These are phyloP conservation scores for Kwoniella heveanensis DNA, from an alignment of 768 basidiomycete genomes.

Conservation along the genomic window DNA sequence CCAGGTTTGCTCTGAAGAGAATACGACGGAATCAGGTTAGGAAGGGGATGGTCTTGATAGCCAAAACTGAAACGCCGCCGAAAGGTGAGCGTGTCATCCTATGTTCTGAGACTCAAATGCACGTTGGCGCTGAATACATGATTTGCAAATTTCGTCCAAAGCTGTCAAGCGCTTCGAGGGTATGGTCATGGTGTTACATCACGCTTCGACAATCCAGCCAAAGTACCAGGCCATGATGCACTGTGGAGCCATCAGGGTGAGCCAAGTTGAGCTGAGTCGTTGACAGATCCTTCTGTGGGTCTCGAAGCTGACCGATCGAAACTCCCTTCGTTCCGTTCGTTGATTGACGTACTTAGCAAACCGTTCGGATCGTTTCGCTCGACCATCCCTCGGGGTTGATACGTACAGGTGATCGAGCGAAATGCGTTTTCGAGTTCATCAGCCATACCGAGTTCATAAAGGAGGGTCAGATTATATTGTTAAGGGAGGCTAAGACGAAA, in stretches of 20 bases:
- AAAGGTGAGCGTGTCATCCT: conserved; percentile 61
- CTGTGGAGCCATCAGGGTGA: conserved; percentile 64
- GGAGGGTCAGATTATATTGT: conserved; percentile 87
- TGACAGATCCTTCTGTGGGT: conserved; percentile 2
- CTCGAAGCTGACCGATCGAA: too few relatives aligned
- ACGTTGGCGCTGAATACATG: too few relatives aligned
- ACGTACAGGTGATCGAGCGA: conserved; percentile 91
- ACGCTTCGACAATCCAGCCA: conserved; percentile 70
- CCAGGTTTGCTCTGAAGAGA: conserved; percentile 79
- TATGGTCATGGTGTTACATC: conserved; percentile 78
- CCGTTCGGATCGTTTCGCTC: conserved; percentile 77
- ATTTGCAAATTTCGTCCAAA: conserved; percentile 49
- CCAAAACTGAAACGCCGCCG: conserved; percentile 75
- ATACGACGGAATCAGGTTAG: conserved; percentile 76
- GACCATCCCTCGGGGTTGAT: conserved; percentile 86
- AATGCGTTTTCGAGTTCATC: conserved; percentile 92
- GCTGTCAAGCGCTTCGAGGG: conserved; percentile 87
- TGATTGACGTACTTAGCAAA: conserved; percentile 64
- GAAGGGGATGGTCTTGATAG: conserved; percentile 92
- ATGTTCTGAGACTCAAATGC: conserved; percentile 21
- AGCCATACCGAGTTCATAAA: conserved; percentile 89
- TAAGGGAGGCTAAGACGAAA: conserved; percentile 95
- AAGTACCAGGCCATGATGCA: conserved; percentile 96
- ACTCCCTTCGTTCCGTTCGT: too few relatives aligned
- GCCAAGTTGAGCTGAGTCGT: too few relatives aligned